Base-by-base conservation (phyloP, 176 grass and related monocot species). In the Aechmea fasciata region DNA sequence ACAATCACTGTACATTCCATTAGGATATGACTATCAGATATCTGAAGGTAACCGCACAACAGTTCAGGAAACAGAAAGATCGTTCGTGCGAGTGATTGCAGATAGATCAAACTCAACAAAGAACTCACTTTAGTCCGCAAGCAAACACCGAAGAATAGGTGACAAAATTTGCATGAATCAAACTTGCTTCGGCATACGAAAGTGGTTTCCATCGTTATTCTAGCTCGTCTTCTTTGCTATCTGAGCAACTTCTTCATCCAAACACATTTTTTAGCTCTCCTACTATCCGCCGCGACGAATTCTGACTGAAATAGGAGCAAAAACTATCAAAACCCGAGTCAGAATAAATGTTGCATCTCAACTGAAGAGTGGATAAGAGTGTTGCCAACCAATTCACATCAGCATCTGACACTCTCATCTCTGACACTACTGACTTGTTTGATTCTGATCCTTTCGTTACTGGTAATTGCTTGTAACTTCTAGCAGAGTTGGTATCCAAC, bases 121-220 rank as follows among this genome's bases (percentile, higher is more conserved):
- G 64, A 77, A 57, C 90, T 82, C 84, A 99, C 95, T 86, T 88
- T 51, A 99, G 69, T 69, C 90, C 84, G 71, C 71, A 71, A 19
- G 68, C 52, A 68, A 87, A 79, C 13, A 72, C 59, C 7, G 82
- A n/a, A 86, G 77, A 76, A 51, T 64, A 47, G 12, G 62, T 70
- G 29, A 84, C 51, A 64, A 82, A 70, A 8, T 73, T 75, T 62
- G 63, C 79, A 70, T 83, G 71, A 71, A 88, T 87, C 2, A 78
- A 85, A 51, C 79, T 67, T 9, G 77, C 71, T 82, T 90, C 90
- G 25, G 88, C 3, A 99, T 75, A 51, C 86, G 78, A 74, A 88
- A 94, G n/a, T 87, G 95, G 76, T 99, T 90, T 23, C 22, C 22
- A 1, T 23, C 22, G 22, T 23, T 23, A 23, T 23, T 23, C 22